Percentiles rank a stretch among this genome's conserved stretches.
These are phyloP conservation scores for Crucihimalaya himalaica DNA, from an alignment of 345 rosid species.

Conservation along the genomic window DNA sequence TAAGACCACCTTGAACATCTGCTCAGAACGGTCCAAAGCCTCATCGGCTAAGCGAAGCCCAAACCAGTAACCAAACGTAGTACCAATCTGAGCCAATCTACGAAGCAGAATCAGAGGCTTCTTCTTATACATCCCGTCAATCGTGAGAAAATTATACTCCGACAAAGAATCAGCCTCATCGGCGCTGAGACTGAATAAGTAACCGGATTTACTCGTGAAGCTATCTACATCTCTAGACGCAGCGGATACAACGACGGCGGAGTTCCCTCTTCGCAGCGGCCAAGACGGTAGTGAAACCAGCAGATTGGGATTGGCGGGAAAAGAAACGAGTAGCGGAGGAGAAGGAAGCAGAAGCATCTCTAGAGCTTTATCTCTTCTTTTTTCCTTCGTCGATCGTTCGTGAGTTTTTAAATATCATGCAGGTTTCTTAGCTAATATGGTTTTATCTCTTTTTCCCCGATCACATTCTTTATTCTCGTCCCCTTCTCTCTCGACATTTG, in stretches of 20 bases:
- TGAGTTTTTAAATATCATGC: constrained; percentile 5
- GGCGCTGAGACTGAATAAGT: constrained; percentile 65
- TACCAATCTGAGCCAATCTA: constrained; percentile 67
- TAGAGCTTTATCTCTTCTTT: no score
- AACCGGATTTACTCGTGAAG: constrained; percentile 86
- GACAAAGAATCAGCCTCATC: constrained; percentile 63
- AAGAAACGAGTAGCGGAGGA: constrained; percentile 36
- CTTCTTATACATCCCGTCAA: constrained; percentile 55
- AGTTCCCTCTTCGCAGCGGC: constrained; percentile 24
- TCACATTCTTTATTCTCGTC: constrained; percentile 36
- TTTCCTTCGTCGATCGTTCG: background rate
- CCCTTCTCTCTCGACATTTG: background rate
- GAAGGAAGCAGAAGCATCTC: constrained; percentile 39
- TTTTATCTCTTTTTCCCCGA: background rate
- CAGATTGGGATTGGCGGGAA: constrained; percentile 47
- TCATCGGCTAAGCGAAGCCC: constrained; percentile 64
- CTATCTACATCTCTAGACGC: constrained; percentile 54
- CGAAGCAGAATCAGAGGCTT: constrained; percentile 73
- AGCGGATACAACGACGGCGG: constrained; percentile 31
- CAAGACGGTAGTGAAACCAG: constrained; percentile 16
- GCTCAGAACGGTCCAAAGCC: constrained; percentile 61
- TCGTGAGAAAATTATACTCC: constrained; percentile 56
- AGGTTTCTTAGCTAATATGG: background rate
- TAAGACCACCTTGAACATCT: constrained; percentile 83
- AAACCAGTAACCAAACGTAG: constrained; percentile 79